These are phyloP conservation scores for Dillenia suffruticosa DNA, from an alignment of 164 flowering plant genomes.

Conservation along the genomic window DNA sequence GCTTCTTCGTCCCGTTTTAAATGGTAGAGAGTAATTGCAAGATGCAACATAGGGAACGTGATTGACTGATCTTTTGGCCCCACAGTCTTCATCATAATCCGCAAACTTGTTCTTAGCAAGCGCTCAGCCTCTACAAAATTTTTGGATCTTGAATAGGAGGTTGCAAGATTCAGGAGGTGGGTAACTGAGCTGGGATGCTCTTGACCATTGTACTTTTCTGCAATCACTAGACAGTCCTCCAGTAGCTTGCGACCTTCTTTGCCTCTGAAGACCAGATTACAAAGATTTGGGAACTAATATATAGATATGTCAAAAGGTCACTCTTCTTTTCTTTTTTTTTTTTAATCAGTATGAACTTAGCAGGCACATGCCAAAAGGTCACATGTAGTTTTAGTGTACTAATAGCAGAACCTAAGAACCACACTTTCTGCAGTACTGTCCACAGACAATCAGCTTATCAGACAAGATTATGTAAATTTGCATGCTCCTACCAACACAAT, in stretches of 20 bases:
- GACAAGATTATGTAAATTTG: too few relatives aligned
- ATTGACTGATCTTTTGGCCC: constrained; percentile 63
- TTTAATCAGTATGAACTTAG: too few relatives aligned
- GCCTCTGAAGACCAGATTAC: constrained; percentile 32
- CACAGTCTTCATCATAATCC: constrained; percentile 45
- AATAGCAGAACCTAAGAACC: too few relatives aligned
- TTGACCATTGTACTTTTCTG: constrained; percentile 62
- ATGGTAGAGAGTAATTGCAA: constrained; percentile 74
- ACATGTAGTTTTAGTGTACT: too few relatives aligned
- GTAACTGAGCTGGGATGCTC: constrained; percentile 65
- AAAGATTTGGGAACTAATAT: background rate
- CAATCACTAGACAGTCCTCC: constrained; percentile 74
- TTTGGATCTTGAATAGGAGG: constrained; percentile 71
- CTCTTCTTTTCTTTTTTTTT: too few relatives aligned
- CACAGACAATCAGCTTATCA: too few relatives aligned
- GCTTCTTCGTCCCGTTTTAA: constrained; percentile 72
- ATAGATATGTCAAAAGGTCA: too few relatives aligned
- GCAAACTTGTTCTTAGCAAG: constrained; percentile 56
- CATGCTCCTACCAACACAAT: too few relatives aligned
- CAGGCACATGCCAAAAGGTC: too few relatives aligned
- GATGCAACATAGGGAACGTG: constrained; percentile 75
- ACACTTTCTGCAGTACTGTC: too few relatives aligned
- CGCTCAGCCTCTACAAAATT: constrained; percentile 86
- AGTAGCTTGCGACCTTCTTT: constrained; percentile 74
- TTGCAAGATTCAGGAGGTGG: constrained; percentile 80